Evolutionary conservation across 129 eudicot genomes (phyloP).

Genomic region (Escallonia herrerae): DNA sequence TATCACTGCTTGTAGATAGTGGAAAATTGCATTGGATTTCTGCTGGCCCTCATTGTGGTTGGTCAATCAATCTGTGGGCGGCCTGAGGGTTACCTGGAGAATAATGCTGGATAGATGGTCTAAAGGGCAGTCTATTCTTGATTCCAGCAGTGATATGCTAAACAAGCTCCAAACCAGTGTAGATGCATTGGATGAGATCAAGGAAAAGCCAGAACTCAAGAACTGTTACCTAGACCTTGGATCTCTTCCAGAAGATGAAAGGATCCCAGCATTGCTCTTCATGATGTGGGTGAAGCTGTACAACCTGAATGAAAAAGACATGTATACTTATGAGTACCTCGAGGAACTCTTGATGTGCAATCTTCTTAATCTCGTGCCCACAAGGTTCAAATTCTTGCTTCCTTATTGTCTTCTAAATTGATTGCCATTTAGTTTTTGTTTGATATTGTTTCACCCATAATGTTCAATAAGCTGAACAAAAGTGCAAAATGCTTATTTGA

Average conservation of each 20-base stretch:
- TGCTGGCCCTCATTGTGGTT: constrained; percentile 42
- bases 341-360: constrained; percentile 15
- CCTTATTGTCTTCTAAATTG: neutral
- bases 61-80: constrained; percentile 41
- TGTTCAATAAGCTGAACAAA: neutral
- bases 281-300: constrained; percentile 37
- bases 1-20: constrained; percentile 26
- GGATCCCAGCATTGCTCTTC: constrained; percentile 20
- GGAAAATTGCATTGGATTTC: constrained; percentile 42
- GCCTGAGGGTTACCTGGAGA: constrained; percentile 25
- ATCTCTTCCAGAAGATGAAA: constrained; percentile 32
- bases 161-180: constrained; percentile 26
- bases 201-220: constrained; percentile 8
- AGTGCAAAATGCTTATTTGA: neutral
- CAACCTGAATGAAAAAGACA: constrained; percentile 23
- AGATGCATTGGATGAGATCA: constrained; percentile 26
- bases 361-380: constrained; percentile 23
- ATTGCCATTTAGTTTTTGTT: too few relatives aligned
- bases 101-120: too few relatives aligned
- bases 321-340: constrained; percentile 16
- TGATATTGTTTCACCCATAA: neutral
- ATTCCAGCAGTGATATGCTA: constrained; percentile 23
- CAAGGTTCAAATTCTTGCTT: constrained; percentile 14
- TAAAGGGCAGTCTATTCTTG: constrained; percentile 8
- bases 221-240: constrained; percentile 35